These are phyloP conservation scores for Jamesozyma piceae DNA, from an alignment of 805 yeast species.

Conservation along the genomic window DNA sequence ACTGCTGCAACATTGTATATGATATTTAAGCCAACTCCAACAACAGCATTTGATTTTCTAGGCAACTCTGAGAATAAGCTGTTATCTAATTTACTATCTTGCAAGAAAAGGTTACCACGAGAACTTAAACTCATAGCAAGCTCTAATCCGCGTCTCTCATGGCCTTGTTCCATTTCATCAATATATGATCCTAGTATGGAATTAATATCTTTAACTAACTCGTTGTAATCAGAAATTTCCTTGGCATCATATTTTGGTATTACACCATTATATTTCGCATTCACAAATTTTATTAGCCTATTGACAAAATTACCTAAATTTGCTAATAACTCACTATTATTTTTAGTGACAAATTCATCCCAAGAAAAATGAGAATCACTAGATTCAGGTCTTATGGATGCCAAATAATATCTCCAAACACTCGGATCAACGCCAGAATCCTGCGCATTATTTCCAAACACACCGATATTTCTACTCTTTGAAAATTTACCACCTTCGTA, in stretches of 20 bases:
- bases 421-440: slow-evolving; percentile 84
- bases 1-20: slow-evolving; percentile 74
- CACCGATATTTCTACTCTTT: slow-evolving; percentile 92
- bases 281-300: slow-evolving; percentile 80
- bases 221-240: slow-evolving; percentile 39
- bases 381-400: slow-evolving; percentile 85
- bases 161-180: slow-evolving; percentile 64
- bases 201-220: slow-evolving; percentile 49
- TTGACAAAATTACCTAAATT: slow-evolving; percentile 94
- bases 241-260: slow-evolving; percentile 55
- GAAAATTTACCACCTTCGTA: slow-evolving; percentile 97
- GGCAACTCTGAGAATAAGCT: slow-evolving; percentile 66
- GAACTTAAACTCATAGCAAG: slow-evolving; percentile 83
- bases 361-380: slow-evolving; percentile 95
- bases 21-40: slow-evolving; percentile 81
- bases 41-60: slow-evolving; percentile 78
- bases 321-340: slow-evolving; percentile 86
- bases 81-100: slow-evolving; percentile 91
- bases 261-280: slow-evolving; percentile 84
- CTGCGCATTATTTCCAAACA: slow-evolving; percentile 92
- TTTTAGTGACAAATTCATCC: slow-evolving; percentile 88
- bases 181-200: slow-evolving; percentile 50
- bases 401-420: slow-evolving; percentile 94
- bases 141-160: slow-evolving; percentile 81
- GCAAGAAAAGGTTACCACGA: slow-evolving; percentile 91